Evolutionary conservation across 768 basidiomycete genomes (phyloP), one percentile per base, ranked within the genome.

Genomic region (Psilocybe cubensis): DNA sequence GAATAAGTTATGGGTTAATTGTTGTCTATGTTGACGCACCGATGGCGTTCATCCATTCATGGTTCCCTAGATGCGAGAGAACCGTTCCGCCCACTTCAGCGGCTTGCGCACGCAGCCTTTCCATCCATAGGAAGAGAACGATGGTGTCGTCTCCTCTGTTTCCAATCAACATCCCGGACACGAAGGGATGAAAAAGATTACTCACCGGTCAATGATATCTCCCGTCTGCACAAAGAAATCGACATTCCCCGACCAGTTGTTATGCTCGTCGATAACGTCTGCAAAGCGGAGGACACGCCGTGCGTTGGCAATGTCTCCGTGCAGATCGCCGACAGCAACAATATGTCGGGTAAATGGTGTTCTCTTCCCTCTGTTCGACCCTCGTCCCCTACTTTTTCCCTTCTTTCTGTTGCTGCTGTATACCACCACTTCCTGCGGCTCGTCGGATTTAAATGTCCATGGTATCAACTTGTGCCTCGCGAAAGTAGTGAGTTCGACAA

Each of bases 121-220:
- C 94, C 87, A 98, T 92, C 83, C 89, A 88, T 25, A 76, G 66
- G 70, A 92, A 98, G 9, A 98, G 77, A 38, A 83, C 79, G 52
- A 96, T 92, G 0, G 95, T 96, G 72, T 97, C 95, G 45, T 91
- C 89, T 0, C 95, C 95, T 63, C 94, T 92, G n/a, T n/a, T n/a
- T n/a, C n/a, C n/a, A n/a, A n/a, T n/a, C n/a, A n/a, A n/a, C n/a
- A n/a, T 9, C 41, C 25, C 31, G 51, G 23, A 33, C 10, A 24
- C 9, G 21, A 49, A 53, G 31, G 48, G 8, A 45, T 3, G 47
- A 33, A 50, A 48, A 21, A 4, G 31, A 58, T 7, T 17, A 67
- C 79, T 42, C 58, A 90, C 94, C 95, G 77, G 73, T 97, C 95
- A 53, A 98, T 91, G 28, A 97, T 95, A 72, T 98, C 95, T 2